These are phyloP conservation scores for Bipolaris cookei DNA, from an alignment of 2,329 filamentous ascomycete species.

Conservation along the genomic window DNA sequence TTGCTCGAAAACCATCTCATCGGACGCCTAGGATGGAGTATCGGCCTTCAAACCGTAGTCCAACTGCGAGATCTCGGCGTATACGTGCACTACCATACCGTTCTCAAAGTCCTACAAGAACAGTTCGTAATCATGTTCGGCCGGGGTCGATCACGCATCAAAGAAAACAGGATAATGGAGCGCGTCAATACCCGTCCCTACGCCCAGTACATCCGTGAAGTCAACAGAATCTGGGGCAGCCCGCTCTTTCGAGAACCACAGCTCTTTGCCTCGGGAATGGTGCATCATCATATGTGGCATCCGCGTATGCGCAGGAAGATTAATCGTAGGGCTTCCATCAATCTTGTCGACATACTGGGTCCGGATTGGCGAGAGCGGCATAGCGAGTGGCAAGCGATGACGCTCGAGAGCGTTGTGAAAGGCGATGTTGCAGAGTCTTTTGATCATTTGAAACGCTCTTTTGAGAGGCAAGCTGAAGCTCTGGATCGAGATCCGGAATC, in stretches of 20 bases:
- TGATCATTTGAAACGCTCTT: conserved; percentile 1
- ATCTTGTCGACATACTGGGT: conserved; percentile 15
- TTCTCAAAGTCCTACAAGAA: conserved; percentile 35
- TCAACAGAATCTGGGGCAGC: conserved; percentile 41
- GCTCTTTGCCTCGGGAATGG: conserved; percentile 9
- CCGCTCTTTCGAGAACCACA: conserved; percentile 34
- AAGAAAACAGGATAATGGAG: conserved; percentile 38
- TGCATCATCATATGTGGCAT: conserved; percentile 25
- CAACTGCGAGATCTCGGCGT: conserved; percentile 40
- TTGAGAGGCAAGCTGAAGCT: conserved; percentile 1
- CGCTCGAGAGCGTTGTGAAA: neutral
- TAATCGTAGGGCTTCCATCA: conserved; percentile 9
- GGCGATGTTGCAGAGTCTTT: neutral
- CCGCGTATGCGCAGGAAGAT: conserved; percentile 20
- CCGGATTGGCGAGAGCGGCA: conserved; percentile 2
- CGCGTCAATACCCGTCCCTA: conserved; percentile 29
- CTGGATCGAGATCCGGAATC: neutral
- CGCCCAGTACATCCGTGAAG: conserved; percentile 30
- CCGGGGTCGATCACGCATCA: conserved; percentile 24
- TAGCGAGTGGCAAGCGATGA: neutral
- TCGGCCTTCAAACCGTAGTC: conserved; percentile 37
- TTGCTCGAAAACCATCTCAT: conserved; percentile 28
- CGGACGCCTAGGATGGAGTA: conserved; percentile 33
- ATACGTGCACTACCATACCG: conserved; percentile 31
- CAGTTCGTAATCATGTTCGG: conserved; percentile 43